Conservation (phyloP, 2,329 filamentous ascomycete species). For the Pseudocercospora musae region DNA sequence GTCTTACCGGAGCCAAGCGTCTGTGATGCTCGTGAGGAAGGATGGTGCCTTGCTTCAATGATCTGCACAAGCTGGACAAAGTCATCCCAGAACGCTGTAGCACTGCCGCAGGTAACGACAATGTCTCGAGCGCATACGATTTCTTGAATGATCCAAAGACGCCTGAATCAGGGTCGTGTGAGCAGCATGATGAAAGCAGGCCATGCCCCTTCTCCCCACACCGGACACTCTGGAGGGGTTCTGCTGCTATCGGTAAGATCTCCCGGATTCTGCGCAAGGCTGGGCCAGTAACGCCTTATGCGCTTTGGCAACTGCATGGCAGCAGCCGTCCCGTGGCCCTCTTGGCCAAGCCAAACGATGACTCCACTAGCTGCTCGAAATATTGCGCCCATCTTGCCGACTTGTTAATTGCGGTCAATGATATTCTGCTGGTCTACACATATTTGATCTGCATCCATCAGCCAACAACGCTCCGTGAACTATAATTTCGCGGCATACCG, state of each 20-base stretch:
- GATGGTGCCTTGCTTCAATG: constrained; percentile 13
- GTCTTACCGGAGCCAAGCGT: constrained; percentile 17
- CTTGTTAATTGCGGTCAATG: constrained; percentile 17
- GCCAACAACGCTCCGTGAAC: not conserved
- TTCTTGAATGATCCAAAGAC: constrained; percentile 21
- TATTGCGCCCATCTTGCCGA: constrained; percentile 21
- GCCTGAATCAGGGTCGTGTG: constrained; percentile 16
- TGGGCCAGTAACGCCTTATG: constrained; percentile 18
- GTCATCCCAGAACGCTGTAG: constrained; percentile 19
- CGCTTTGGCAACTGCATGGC: constrained; percentile 21
- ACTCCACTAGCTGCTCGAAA: constrained; percentile 18
- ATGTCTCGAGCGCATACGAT: constrained; percentile 21
- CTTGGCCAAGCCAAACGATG: constrained; percentile 23
- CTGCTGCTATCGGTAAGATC: constrained; percentile 14
- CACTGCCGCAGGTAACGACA: constrained; percentile 17
- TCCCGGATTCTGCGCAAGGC: constrained; percentile 13
- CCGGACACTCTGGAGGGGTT: constrained; percentile 15
- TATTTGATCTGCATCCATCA: constrained; percentile 11
- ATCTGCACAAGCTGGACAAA: constrained; percentile 17
- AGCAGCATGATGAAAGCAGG: constrained; percentile 18
- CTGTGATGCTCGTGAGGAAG: constrained; percentile 5
- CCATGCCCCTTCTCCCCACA: constrained; percentile 18
- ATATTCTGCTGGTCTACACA: constrained; percentile 21
- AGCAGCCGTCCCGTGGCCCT: constrained; percentile 9
- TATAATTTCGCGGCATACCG: not conserved